Evolutionary conservation across 2,329 filamentous ascomycete species (phyloP), one percentile per base, ranked within the genome.

Genomic region (Aspergillus fumigatus): DNA sequence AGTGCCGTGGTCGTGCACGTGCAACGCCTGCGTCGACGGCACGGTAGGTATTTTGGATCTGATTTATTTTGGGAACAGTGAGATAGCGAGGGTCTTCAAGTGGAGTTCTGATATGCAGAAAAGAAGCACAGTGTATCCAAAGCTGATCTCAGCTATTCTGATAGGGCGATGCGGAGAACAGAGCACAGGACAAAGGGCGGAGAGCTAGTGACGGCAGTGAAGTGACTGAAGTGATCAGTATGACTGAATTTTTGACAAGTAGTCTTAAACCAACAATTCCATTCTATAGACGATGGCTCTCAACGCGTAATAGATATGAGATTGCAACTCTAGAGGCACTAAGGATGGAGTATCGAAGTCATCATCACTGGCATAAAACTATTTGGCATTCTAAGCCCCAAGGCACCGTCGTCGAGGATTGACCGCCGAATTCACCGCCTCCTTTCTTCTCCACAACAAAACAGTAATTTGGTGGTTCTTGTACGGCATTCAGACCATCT

Each of bases 1-100:
- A 10, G 57, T 54, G 55, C 48, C 49, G 40, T 53, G 32, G 43
- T 40, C 41, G 38, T 40, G 41, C 27, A 40, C 32, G 25, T 48
- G 49, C 54, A 35, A 47, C 43, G 43, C 43, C 43, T 47, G 43
- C 43, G 43, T 47, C 43, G 43, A 47, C 43, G 21, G 19, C 19
- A 47, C 40, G 40, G 21, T 47, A 23, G 21, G 25, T 26, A 10
- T 14, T 7, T 26, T 11, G 43, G 23, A 14, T 23, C 21, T 3
- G 43, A n/a, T 21, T 14, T 26, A 3, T 7, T 47, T 47, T 23
- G 43, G 10, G 6, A 14, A 11, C 43, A 17, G 26, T 14, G 11
- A 11, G 9, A 47, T 14, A 47, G 21, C 10, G 14, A 47, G 43
- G 11, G 3, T 14, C 7, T 47, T 10, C 3, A 25, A 47, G 10